Percentiles rank a stretch among this genome's conserved stretches.
These are phyloP conservation scores for Cladosporium velox DNA, from an alignment of 2,329 filamentous ascomycete species.

Conservation along the genomic window DNA sequence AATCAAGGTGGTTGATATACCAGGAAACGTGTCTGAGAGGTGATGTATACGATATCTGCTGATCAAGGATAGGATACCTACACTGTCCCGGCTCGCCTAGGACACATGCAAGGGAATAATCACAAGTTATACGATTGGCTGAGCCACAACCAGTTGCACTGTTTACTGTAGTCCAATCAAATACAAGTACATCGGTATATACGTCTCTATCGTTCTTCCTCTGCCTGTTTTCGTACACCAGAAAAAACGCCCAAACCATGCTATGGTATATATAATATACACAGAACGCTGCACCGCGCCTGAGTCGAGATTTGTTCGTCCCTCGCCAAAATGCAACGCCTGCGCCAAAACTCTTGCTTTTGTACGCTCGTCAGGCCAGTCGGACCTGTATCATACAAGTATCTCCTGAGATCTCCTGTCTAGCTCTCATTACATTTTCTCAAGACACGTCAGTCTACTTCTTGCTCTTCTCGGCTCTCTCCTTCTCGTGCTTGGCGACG, in stretches of 20 bases:
- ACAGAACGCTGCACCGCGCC: not conserved
- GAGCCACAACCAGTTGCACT: not conserved
- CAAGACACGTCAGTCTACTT: conserved; percentile 45
- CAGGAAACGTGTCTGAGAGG: not conserved
- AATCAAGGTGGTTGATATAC: not conserved
- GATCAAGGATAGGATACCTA: not conserved
- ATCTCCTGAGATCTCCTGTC: not conserved
- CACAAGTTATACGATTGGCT: not conserved
- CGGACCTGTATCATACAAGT: not conserved
- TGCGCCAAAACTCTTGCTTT: not conserved
- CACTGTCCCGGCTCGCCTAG: not conserved
- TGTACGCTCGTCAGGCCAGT: not conserved
- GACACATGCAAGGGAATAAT: not conserved
- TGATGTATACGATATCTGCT: not conserved
- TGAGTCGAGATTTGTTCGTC: not conserved
- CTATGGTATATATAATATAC: not conserved
- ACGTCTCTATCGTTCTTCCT: not conserved
- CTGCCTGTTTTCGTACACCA: not conserved
- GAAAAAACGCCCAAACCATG: not conserved
- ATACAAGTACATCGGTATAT: conserved; percentile 1
- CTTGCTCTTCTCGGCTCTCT: conserved; percentile 64
- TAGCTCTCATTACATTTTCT: not conserved
- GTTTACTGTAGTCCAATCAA: not conserved
- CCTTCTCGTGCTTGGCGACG: conserved; percentile 67
- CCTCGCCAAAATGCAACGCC: not conserved